These are phyloP conservation scores for Aeminium ludgeri DNA, from an alignment of 495 filamentous ascomycete genomes.

Conservation along the genomic window DNA sequence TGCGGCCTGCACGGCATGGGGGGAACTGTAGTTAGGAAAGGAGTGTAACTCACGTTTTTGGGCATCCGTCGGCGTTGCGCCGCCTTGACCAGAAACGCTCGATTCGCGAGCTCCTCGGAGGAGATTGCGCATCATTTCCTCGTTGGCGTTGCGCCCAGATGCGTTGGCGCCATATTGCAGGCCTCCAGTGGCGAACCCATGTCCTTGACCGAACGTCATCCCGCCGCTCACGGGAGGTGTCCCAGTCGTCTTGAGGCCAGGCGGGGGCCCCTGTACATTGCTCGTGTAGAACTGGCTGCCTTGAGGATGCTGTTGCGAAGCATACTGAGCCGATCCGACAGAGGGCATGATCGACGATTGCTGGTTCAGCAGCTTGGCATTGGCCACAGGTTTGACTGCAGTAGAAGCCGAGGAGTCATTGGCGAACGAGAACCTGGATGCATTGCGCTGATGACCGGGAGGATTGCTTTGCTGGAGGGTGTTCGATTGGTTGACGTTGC, in stretches of 20 bases:
- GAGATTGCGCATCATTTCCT: constrained; percentile 66
- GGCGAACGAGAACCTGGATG: constrained; percentile 76
- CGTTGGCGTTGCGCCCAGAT: constrained; percentile 50
- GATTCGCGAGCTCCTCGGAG: constrained; percentile 39
- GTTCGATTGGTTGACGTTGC: constrained; percentile 34
- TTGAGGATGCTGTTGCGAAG: constrained; percentile 38
- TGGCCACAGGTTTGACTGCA: constrained; percentile 65
- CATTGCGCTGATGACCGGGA: constrained; percentile 68
- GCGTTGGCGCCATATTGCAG: constrained; percentile 50
- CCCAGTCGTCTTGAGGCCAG: constrained; percentile 83
- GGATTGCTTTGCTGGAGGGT: constrained; percentile 32
- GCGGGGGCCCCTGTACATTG: constrained; percentile 77
- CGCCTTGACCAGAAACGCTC: constrained; percentile 24
- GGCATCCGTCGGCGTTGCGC: constrained; percentile 50
- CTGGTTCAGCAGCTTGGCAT: constrained; percentile 74
- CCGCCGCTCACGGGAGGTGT: constrained; percentile 70
- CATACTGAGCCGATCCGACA: constrained; percentile 18
- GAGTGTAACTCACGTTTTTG: constrained; percentile 90
- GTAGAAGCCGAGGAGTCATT: constrained; percentile 54
- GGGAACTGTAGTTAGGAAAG: constrained; percentile 35
- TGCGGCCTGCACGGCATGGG: constrained; percentile 70
- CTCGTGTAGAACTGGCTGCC: constrained; percentile 45
- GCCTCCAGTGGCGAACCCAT: constrained; percentile 54
- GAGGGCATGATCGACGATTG: constrained; percentile 75
- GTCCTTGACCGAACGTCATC: constrained; percentile 60